Conservation (phyloP, 805 yeast genomes). For the Zygosaccharomyces bisporus region DNA sequence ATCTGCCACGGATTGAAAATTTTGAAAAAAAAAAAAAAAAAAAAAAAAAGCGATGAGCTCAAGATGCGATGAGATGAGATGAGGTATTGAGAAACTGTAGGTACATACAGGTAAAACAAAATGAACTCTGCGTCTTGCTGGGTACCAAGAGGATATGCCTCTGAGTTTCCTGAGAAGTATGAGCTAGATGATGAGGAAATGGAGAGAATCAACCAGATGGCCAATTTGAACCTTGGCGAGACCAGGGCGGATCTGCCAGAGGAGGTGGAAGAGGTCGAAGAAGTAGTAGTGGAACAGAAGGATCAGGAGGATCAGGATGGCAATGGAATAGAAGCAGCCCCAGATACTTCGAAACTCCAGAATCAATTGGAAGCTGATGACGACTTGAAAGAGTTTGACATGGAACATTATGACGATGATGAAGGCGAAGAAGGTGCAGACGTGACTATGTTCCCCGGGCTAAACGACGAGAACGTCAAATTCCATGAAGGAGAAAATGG, state of each 20-base stretch:
- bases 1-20: constrained; percentile 12
- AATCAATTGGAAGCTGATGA: constrained; percentile 68
- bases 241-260: constrained; percentile 62
- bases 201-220: constrained; percentile 83
- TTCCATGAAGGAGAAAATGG: constrained; percentile 49
- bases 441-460: constrained; percentile 68
- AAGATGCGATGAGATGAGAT: constrained; percentile 8
- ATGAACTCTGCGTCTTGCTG: constrained; percentile 92
- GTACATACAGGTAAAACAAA: background rate
- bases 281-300: constrained; percentile 33
- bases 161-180: constrained; percentile 86
- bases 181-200: constrained; percentile 89
- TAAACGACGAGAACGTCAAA: constrained; percentile 53
- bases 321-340: constrained; percentile 9
- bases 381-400: constrained; percentile 81
- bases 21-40: constrained; percentile 13
- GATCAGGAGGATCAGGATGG: constrained; percentile 33
- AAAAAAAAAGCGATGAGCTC: constrained; percentile 1
- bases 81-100: background rate
- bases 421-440: constrained; percentile 56
- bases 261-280: constrained; percentile 34
- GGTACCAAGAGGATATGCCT: constrained; percentile 95
- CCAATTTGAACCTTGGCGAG: constrained; percentile 74
- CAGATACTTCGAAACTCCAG: constrained; percentile 33
- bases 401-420: constrained; percentile 79